Evolutionary conservation across 192 early-diverging fungal species (phyloP).

Genomic region (Backusella morwellensis): DNA sequence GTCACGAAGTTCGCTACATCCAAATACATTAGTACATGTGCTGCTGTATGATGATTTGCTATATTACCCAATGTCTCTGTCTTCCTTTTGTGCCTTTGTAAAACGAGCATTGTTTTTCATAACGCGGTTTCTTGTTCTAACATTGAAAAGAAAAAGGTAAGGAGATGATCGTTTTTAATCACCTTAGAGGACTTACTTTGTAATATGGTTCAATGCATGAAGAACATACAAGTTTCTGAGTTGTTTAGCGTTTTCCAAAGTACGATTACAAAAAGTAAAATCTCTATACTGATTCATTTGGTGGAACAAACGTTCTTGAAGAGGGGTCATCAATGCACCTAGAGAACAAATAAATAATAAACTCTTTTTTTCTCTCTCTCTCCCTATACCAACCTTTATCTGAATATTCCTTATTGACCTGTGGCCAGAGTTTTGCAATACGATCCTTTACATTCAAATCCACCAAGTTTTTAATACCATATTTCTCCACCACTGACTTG

Average conservation of each 20-base stretch:
- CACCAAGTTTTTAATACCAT: constrained; percentile 20
- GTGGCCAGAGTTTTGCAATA: constrained; percentile 21
- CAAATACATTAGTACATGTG: too few species aligned
- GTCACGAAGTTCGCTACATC: constrained; percentile 75
- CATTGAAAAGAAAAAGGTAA: too few species aligned
- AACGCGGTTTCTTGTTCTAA: constrained; percentile 64
- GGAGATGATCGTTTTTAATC: too few species aligned
- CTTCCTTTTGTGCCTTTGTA: constrained; percentile 54
- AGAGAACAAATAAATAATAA: background rate
- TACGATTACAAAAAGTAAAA: constrained; percentile 66
- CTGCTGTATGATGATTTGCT: background rate
- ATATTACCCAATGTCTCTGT: constrained; percentile 46
- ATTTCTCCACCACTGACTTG: background rate
- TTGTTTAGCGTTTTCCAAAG: constrained; percentile 59
- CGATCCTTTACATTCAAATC: constrained; percentile 29
- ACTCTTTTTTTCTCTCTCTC: background rate
- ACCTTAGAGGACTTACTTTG: constrained; percentile 49
- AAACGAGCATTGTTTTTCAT: constrained; percentile 81
- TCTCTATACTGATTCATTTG: constrained; percentile 77
- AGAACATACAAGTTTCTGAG: constrained; percentile 72
- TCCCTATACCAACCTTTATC: background rate
- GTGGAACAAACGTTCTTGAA: constrained; percentile 60
- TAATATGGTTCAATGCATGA: constrained; percentile 91
- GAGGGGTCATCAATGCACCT: constrained; percentile 38
- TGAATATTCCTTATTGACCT: constrained; percentile 16